Conservation (phyloP, 192 early-diverging fungal genomes). For the Anaeromyces robustus region DNA sequence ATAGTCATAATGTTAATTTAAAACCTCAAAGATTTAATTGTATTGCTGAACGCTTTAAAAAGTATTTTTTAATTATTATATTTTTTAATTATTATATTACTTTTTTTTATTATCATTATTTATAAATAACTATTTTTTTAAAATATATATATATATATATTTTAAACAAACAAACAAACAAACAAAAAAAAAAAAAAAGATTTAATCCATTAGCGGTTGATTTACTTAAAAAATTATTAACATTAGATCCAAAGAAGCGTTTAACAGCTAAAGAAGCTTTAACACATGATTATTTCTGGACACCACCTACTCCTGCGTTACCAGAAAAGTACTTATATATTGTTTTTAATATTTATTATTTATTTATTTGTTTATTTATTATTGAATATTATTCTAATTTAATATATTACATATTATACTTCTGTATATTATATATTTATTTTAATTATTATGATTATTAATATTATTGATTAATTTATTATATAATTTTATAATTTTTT, state of each 20-base stretch:
- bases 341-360: too few relatives aligned
- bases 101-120: neutral
- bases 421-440: too few relatives aligned
- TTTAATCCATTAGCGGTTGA: conserved; percentile 30
- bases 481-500: too few relatives aligned
- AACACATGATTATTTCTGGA: conserved; percentile 67
- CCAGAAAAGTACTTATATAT: conserved; percentile 19
- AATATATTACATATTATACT: too few relatives aligned
- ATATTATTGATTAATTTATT: too few relatives aligned
- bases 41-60: conserved; percentile 16
- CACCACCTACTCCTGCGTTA: conserved; percentile 50
- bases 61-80: conserved; percentile 42
- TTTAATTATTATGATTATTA: too few relatives aligned
- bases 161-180: neutral
- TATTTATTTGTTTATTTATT: too few relatives aligned
- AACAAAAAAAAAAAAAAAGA: neutral
- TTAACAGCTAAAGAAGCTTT: conserved; percentile 58
- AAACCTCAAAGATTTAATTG: conserved; percentile 11
- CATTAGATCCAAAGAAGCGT: conserved; percentile 58
- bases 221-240: conserved; percentile 61
- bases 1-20: neutral
- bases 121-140: too few relatives aligned
- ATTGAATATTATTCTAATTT: too few relatives aligned
- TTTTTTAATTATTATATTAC: neutral
- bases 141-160: neutral